Evolutionary conservation across 208 protist species (phyloP).

Genomic region (Crithidia acanthocephali): DNA sequence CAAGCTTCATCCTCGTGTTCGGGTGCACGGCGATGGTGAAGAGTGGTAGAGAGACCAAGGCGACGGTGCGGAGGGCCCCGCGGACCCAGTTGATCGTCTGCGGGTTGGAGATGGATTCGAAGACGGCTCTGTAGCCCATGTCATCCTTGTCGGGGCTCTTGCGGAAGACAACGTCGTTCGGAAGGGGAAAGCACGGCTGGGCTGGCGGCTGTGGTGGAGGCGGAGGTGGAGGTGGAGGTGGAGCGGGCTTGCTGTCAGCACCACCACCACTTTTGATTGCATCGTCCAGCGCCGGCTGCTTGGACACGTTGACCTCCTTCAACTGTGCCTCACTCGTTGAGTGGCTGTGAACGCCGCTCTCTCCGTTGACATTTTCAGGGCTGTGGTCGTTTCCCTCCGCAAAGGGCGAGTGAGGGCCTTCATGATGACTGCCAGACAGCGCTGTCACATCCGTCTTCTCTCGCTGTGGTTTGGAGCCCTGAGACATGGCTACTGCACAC

Average conservation of each 20-base stretch:
- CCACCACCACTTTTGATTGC: not conserved
- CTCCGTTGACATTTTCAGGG: not conserved
- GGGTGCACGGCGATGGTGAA: conserved; percentile 32
- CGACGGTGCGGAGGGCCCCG: conserved; percentile 25
- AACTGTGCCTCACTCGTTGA: not conserved
- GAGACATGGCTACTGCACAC: not conserved
- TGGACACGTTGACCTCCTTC: not conserved
- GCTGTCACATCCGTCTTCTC: too few relatives aligned
- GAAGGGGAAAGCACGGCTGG: conserved; percentile 11
- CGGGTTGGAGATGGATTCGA: conserved; percentile 31
- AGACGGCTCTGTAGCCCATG: conserved; percentile 29
- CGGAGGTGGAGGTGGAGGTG: too few relatives aligned
- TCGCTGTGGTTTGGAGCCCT: not conserved
- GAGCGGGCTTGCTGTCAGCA: too few relatives aligned
- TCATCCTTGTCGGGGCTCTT: conserved; percentile 37
- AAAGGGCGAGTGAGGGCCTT: conserved; percentile 8
- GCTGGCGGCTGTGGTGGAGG: not conserved
- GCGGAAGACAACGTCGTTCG: conserved; percentile 15
- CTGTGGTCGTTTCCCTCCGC: not conserved
- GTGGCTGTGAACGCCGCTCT: not conserved
- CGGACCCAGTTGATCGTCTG: conserved; percentile 24
- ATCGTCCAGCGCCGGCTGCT: not conserved
- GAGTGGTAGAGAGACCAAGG: conserved; percentile 29
- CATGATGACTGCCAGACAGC: not conserved
- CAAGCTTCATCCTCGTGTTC: conserved; percentile 31